Base-by-base conservation (phyloP, 1,284 basidiomycete genomes). In the Cutaneotrichosporon daszewskae region DNA sequence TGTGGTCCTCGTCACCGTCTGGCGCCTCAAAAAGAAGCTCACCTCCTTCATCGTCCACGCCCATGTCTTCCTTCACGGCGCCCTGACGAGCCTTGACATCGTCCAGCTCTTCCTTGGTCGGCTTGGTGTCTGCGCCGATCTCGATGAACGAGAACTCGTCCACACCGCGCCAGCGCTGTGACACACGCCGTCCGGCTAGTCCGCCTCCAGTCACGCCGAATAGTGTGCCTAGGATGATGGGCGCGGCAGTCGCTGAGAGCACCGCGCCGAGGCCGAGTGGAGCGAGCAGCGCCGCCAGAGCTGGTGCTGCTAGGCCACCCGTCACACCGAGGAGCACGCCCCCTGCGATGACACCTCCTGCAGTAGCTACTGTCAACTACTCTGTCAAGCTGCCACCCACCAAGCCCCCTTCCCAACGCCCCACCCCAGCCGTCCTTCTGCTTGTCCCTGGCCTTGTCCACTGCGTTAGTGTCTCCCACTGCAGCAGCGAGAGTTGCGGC, bases 171-270 rank as follows among this genome's bases (percentile, higher is more conserved):
- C 76, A 74, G 37, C 75, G 61, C 37, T 72, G 69, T n/a, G 74
- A 60, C 0, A 76, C 75, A 16, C 76, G 57, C 35, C 69, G 64
- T 0, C 75, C 74, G 0, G 75, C 71, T 2, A 77, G 57, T 0
- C 76, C 75, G 27, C 74, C 75, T 16, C 75, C 75, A 5, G 74
- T 73, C 3, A 77, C 59, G 3, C 76, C 76, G 47, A 77, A 76
- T 9, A 78, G 54, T 1, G 74, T 73, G 0, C 76, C 76, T 5
- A 77, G 63, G 0, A 77, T 64, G 7, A 76, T 58, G 0, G 75
- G 74, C 3, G 75, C 74, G 0, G 72, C 66, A 0, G 66, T 65
- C 2, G 71, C 71, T 1, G 69, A 67, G 6, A 76, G 53, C 12
- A 74, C 51, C 1, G 68, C 68, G 5, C 73, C 65, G 16, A 71